Evolutionary conservation across 768 basidiomycete species (phyloP).

Genomic region (Kwoniella newhampshirensis): DNA sequence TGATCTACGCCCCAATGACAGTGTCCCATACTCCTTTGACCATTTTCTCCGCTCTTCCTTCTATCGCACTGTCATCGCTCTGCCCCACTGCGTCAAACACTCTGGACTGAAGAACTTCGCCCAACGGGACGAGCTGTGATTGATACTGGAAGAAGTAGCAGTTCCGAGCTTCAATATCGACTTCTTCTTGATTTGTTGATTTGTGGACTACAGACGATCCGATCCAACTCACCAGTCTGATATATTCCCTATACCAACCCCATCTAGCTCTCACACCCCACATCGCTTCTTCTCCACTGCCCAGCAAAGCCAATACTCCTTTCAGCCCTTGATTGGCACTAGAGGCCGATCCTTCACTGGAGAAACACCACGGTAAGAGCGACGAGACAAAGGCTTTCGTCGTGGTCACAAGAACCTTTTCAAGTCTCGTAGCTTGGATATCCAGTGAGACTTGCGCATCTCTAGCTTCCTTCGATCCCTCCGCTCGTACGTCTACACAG

Average conservation of each 20-base stretch:
- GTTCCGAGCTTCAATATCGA: background rate
- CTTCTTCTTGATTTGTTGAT: background rate
- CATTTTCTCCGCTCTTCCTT: constrained; percentile 34
- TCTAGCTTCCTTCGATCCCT: constrained; percentile 38
- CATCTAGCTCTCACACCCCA: constrained; percentile 40
- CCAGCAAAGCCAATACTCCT: constrained; percentile 30
- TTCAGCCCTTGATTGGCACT: constrained; percentile 27
- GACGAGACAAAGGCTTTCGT: constrained; percentile 37
- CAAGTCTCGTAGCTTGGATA: constrained; percentile 38
- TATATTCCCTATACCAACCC: constrained; percentile 50
- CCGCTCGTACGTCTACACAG: constrained; percentile 26
- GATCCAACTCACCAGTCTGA: constrained; percentile 39
- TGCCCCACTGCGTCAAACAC: constrained; percentile 12
- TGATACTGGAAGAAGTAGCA: constrained; percentile 19
- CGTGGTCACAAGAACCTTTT: constrained; percentile 30
- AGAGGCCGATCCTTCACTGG: background rate
- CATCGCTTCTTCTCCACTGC: constrained; percentile 38
- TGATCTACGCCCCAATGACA: background rate
- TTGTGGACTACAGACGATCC: background rate
- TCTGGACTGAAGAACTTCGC: constrained; percentile 19
- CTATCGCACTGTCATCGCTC: constrained; percentile 9
- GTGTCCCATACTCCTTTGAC: constrained; percentile 33
- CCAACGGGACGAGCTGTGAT: constrained; percentile 28
- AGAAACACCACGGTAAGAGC: constrained; percentile 32
- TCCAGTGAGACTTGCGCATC: constrained; percentile 42